Evolutionary conservation across 257 asterid genomes (phyloP).

Genomic region (Lycium ferocissimum): DNA sequence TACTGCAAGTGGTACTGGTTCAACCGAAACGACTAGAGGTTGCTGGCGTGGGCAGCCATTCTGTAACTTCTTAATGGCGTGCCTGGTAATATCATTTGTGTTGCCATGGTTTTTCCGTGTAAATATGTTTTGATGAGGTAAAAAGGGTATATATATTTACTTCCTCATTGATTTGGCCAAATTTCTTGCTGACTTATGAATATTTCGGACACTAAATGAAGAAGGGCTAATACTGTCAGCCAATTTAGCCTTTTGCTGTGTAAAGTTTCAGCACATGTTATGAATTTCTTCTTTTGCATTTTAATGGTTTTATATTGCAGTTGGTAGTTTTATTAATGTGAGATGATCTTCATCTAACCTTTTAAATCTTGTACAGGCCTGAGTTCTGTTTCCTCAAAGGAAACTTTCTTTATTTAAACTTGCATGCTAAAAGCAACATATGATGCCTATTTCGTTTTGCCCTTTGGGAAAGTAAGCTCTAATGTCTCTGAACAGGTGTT

Average conservation of each 20-base stretch:
- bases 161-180: background rate
- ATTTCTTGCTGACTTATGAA: background rate
- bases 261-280: background rate
- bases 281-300: conserved; percentile 1
- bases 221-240: background rate
- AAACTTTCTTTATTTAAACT: background rate
- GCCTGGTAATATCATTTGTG: conserved; percentile 75
- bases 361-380: background rate
- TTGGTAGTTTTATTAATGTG: background rate
- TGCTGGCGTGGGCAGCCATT: conserved; percentile 71
- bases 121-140: conserved; percentile 51
- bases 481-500: background rate
- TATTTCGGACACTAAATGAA: background rate
- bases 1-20: background rate
- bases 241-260: background rate
- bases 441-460: background rate
- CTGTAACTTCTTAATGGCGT: conserved; percentile 82
- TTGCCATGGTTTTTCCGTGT: conserved; percentile 90
- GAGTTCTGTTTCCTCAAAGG: background rate
- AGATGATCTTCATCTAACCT: background rate
- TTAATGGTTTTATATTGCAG: background rate
- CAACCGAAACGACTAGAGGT: conserved; percentile 46
- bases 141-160: conserved; percentile 8
- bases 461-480: background rate
- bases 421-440: background rate